phyloP scores from a whole-genome alignment of 176 grass and related monocot genomes.

The Oryza longistaminata region DNA sequence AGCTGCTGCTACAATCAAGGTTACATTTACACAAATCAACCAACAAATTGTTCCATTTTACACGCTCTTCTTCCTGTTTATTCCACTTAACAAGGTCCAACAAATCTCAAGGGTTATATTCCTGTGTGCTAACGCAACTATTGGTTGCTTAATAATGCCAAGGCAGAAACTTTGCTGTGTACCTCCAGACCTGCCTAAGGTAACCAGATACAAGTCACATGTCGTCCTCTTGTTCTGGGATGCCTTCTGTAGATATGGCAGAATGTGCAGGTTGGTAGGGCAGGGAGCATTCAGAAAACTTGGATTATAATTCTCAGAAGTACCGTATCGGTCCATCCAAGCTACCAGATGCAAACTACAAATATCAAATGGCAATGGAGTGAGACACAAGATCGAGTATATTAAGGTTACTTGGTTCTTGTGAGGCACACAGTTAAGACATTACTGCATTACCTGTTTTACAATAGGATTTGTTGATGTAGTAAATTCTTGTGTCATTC shows the following conservation, averaged over 20 bases:
- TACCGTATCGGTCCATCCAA: conserved; percentile 91
- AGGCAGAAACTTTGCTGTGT: not conserved
- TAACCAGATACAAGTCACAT: not conserved
- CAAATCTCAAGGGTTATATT: not conserved
- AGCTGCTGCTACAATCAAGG: not conserved
- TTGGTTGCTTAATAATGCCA: not conserved
- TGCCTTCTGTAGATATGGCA: conserved; percentile 16
- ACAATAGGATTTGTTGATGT: conserved; percentile 85
- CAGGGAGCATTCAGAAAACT: not conserved
- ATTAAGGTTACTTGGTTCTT: not conserved
- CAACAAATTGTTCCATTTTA: not conserved
- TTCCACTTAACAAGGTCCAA: not conserved
- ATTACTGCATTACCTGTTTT: conserved; percentile 57
- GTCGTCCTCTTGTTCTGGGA: not conserved
- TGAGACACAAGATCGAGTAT: conserved; percentile 4
- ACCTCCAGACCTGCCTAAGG: not conserved
- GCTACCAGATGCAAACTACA: conserved; percentile 96
- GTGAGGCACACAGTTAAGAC: not conserved
- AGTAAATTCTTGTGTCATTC: conserved; percentile 86
- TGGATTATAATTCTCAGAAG: conserved; percentile 27
- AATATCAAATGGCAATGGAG: conserved; percentile 4
- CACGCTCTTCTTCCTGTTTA: not conserved
- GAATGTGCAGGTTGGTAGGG: not conserved
- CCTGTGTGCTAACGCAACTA: not conserved
- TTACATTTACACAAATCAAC: not conserved